Conservation (phyloP, 2,329 filamentous ascomycete genomes). For the Xylaria sp. region DNA sequence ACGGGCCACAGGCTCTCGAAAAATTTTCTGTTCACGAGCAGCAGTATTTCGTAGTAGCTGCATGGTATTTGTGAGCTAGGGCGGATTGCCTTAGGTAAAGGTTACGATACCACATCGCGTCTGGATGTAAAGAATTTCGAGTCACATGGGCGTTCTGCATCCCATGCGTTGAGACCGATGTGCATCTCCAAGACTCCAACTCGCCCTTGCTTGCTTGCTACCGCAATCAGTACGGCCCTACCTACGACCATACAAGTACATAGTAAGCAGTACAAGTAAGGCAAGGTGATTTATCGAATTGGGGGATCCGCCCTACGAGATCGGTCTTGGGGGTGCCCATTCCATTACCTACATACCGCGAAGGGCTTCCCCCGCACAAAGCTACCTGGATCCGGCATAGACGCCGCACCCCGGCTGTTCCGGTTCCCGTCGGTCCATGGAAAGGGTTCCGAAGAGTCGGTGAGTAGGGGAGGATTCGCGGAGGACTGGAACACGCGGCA, state of each 20-base stretch:
- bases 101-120: neutral
- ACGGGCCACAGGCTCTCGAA: neutral
- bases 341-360: constrained; percentile 2
- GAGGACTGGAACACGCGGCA: neutral
- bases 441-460: constrained; percentile 17
- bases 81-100: neutral
- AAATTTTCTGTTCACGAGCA: neutral
- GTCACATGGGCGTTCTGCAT: neutral
- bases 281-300: neutral
- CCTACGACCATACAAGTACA: neutral
- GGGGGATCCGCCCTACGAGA: constrained; percentile 6
- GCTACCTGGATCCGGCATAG: constrained; percentile 2
- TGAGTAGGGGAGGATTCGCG: constrained; percentile 6
- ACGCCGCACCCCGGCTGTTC: constrained; percentile 10
- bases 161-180: neutral
- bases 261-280: neutral
- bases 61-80: neutral
- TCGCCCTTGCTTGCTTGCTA: no score
- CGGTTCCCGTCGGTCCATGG: constrained; percentile 4
- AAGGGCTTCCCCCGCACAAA: constrained; percentile 1
- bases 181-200: no score
- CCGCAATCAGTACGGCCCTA: no score
- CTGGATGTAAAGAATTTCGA: neutral
- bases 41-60: neutral
- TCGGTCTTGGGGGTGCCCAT: neutral